Conservation (phyloP, 2,329 filamentous ascomycete species). For the Venturia oleaginea region DNA sequence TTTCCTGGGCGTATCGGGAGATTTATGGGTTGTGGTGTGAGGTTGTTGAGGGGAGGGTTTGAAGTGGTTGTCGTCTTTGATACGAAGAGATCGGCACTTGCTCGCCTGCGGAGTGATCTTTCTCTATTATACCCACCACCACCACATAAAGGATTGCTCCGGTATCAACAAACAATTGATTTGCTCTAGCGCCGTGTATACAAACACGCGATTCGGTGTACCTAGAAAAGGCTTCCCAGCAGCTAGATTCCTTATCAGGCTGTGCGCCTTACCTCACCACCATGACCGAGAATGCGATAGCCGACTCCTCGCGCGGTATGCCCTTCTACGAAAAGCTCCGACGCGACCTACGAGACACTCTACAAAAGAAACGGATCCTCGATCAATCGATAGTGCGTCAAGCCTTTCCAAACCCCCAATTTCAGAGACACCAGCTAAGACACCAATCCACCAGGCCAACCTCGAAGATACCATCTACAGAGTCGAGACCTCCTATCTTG, state of each 20-base stretch:
- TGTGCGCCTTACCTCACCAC: slow-evolving; percentile 4
- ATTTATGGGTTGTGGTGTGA: background rate
- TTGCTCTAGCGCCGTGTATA: background rate
- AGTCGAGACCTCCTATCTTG: slow-evolving; percentile 80
- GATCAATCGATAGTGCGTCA: slow-evolving; percentile 49
- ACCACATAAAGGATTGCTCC: background rate
- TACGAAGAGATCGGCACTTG: background rate
- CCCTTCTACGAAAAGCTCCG: slow-evolving; percentile 68
- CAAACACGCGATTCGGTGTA: background rate
- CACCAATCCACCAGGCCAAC: slow-evolving; percentile 34
- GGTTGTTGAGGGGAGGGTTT: background rate
- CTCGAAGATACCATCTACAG: slow-evolving; percentile 76
- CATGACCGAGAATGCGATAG: slow-evolving; percentile 41
- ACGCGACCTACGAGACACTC: slow-evolving; percentile 55
- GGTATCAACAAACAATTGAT: background rate
- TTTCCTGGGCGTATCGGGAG: background rate
- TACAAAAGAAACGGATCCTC: slow-evolving; percentile 56
- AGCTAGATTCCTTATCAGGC: background rate
- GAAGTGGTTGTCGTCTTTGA: background rate
- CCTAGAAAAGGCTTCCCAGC: background rate
- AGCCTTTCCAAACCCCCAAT: background rate
- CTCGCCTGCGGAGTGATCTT: background rate
- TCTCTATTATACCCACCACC: background rate
- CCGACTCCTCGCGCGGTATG: slow-evolving; percentile 40
- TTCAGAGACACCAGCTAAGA: background rate